Evolutionary conservation across 495 filamentous ascomycete species (phyloP).

Genomic region (Neurospora terricola): DNA sequence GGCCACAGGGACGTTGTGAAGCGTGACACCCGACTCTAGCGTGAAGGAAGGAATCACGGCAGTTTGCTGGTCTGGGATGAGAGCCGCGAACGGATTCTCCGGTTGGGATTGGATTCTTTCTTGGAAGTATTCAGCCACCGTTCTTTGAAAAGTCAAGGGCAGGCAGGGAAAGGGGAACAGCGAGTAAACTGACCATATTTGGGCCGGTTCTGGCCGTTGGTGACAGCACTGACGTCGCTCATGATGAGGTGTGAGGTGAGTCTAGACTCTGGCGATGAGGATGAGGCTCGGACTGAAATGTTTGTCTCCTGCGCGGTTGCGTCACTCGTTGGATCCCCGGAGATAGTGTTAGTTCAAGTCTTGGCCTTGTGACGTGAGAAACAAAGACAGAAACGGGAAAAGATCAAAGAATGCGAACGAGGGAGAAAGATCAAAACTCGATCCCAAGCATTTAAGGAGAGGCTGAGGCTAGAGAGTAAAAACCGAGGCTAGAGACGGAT

Average conservation of each 20-base stretch:
- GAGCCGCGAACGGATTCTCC: slow-evolving; percentile 80
- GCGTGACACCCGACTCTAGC: slow-evolving; percentile 81
- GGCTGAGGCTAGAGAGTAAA: background rate
- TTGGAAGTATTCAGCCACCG: slow-evolving; percentile 48
- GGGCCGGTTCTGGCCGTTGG: slow-evolving; percentile 8
- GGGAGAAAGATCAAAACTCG: background rate
- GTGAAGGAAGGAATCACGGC: slow-evolving; percentile 81
- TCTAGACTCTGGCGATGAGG: background rate
- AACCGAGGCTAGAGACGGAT: background rate
- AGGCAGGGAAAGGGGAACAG: background rate
- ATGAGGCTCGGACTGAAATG: background rate
- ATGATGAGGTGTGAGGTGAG: slow-evolving; percentile 1
- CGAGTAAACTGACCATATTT: slow-evolving; percentile 33
- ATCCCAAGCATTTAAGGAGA: background rate
- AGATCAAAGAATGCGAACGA: background rate
- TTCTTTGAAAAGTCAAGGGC: slow-evolving; percentile 11
- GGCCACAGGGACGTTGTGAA: slow-evolving; percentile 83
- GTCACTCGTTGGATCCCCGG: background rate
- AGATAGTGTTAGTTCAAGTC: background rate
- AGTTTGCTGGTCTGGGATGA: slow-evolving; percentile 82
- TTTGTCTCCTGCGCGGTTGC: background rate
- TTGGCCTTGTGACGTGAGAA: background rate
- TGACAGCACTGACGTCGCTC: slow-evolving; percentile 7
- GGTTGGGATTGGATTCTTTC: slow-evolving; percentile 55
- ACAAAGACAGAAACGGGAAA: background rate